Evolutionary conservation across 768 basidiomycete species (phyloP).

Genomic region (Pisolithus tinctorius): DNA sequence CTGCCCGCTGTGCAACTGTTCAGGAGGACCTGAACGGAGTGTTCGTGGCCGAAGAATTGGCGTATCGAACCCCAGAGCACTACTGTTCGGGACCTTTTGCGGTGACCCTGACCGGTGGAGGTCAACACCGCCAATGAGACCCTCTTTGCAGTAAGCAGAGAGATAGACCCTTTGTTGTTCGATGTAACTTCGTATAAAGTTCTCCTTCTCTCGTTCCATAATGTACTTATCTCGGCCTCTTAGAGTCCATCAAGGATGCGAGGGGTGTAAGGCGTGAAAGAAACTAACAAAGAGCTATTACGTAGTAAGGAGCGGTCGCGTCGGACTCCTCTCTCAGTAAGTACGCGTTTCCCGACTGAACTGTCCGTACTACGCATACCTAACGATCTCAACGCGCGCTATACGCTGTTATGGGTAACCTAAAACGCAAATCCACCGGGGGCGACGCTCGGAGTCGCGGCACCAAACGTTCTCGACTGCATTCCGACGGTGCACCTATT

Average conservation of each 20-base stretch:
- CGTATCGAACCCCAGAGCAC: constrained; percentile 40
- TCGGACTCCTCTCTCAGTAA: too few relatives aligned
- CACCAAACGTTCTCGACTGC: constrained; percentile 22
- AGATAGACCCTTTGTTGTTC: constrained; percentile 41
- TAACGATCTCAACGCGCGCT: background rate
- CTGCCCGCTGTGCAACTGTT: too few relatives aligned
- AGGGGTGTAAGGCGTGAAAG: background rate
- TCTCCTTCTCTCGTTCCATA: constrained; percentile 31
- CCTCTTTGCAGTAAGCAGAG: constrained; percentile 39
- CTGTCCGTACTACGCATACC: too few relatives aligned
- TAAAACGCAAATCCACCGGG: constrained; percentile 16
- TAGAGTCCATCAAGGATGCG: background rate
- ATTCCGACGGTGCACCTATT: constrained; percentile 5
- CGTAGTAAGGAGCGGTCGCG: background rate
- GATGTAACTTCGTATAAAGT: constrained; percentile 42
- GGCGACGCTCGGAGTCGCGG: background rate
- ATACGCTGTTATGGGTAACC: background rate
- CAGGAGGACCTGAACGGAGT: background rate
- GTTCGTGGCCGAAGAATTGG: constrained; percentile 48
- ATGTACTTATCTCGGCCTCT: background rate
- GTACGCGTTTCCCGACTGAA: background rate
- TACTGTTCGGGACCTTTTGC: constrained; percentile 6
- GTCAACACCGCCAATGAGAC: constrained; percentile 12
- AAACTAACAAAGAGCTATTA: background rate
- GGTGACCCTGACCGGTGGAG: constrained; percentile 7